These are phyloP conservation scores for Porodaedalea pini DNA, from an alignment of 1,284 basidiomycete species.

Conservation along the genomic window DNA sequence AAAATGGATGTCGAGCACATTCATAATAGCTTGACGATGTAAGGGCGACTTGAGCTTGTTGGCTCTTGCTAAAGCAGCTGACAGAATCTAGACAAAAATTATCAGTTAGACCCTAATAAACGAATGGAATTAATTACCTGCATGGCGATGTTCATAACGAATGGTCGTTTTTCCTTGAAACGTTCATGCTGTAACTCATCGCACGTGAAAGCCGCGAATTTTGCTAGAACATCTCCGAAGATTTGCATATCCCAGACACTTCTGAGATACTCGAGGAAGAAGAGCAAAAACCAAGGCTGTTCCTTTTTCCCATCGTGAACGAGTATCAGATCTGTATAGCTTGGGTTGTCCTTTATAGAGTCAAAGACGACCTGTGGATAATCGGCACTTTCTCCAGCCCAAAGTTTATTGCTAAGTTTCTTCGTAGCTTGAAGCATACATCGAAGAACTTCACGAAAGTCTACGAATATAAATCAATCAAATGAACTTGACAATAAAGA, in stretches of 20 bases:
- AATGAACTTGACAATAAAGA: not conserved
- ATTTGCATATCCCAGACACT: constrained; percentile 47
- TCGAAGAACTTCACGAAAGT: constrained; percentile 61
- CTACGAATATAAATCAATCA: constrained; percentile 36
- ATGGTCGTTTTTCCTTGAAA: constrained; percentile 54
- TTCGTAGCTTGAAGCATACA: constrained; percentile 55
- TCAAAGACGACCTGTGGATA: constrained; percentile 76
- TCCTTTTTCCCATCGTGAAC: constrained; percentile 34
- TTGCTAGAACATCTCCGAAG: constrained; percentile 68
- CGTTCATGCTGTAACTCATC: constrained; percentile 76
- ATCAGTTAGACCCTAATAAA: not conserved
- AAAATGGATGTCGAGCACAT: constrained; percentile 22
- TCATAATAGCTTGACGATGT: constrained; percentile 8
- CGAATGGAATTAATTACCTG: constrained; percentile 46
- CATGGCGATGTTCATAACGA: constrained; percentile 55
- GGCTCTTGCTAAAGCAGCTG: constrained; percentile 20
- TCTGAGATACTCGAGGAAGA: constrained; percentile 56
- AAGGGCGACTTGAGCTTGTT: constrained; percentile 3
- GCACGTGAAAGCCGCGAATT: constrained; percentile 66
- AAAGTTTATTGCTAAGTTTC: constrained; percentile 51
- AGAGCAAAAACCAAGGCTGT: constrained; percentile 46
- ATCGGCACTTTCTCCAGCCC: constrained; percentile 63
- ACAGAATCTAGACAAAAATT: constrained; percentile 23
- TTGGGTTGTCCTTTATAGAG: constrained; percentile 75
- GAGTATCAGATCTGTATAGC: constrained; percentile 52